Base-by-base conservation (phyloP, 495 filamentous ascomycete species). In the Amorphotheca resinae region DNA sequence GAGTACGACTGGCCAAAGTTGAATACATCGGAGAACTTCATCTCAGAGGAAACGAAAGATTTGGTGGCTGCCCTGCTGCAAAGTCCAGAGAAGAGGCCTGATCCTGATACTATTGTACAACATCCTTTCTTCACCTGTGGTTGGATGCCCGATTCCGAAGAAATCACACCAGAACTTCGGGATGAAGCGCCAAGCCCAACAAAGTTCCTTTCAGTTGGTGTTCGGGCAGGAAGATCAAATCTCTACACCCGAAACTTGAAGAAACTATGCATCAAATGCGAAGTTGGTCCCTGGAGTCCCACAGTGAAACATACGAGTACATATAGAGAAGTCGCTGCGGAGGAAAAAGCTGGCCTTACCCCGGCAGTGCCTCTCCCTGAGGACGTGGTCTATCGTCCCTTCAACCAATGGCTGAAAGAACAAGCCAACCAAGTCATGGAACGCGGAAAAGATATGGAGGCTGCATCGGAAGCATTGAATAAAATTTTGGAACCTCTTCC, bases 61-160 rank as follows among this genome's bases (percentile, higher is more conserved):
- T 64, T 93, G 9, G 86, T 93, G 9, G 76, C 76, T 41, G 71
- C 67, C 9, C 80, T 91, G 56, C 66, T 93, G 17, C 68, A 85
- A 43, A 75, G 83, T 14, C 82, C 87, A 8, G 73, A 85, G 34
- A 61, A 72, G 54, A 72, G 86, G 18, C 84, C 84, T 2, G 78
- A 82, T 39, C 76, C 84, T 0, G 86, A 93, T 52, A 75, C 78
- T 5, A 82, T 91, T 55, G 84, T 88, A 11, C 77, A 84, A 41
- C 86, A 91, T 56, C 64, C 72, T 9, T 93, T 91, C 58, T 91
- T 93, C 62, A 76, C 73, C 34, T 63, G 66, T 9, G 77, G 77
- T 2, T 77, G 70, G 54, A 62, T 80, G 52, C 75, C 76, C 1
- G 52, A 54, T 4, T 33, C 63, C 2, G 51, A 64, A 39, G 69